Evolutionary conservation across 495 filamentous ascomycete species (phyloP).

Genomic region (Patellaria atrata): DNA sequence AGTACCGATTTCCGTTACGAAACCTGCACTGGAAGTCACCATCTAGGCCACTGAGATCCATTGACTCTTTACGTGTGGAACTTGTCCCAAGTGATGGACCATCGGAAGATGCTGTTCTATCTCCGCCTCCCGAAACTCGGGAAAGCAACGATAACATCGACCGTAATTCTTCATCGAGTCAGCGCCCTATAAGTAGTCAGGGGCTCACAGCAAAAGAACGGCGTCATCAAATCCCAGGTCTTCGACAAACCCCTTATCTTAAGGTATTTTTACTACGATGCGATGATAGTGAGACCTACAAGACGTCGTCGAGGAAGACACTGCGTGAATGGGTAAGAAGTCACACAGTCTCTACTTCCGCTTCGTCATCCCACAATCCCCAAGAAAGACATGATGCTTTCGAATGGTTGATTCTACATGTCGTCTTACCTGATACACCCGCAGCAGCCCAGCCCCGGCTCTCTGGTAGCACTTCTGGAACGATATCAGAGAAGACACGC

Average conservation of each 20-base stretch:
- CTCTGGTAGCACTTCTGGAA: conserved; percentile 24
- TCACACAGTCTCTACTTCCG: conserved; percentile 41
- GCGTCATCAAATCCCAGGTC: conserved; percentile 86
- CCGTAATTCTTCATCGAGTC: conserved; percentile 9
- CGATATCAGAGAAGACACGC: conserved; percentile 40
- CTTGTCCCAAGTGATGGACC: conserved; percentile 44
- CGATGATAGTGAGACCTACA: conserved; percentile 91
- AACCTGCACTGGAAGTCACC: conserved; percentile 97
- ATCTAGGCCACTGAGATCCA: conserved; percentile 75
- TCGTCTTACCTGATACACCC: conserved; percentile 67
- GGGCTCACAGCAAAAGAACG: conserved; percentile 39
- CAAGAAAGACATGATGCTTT: conserved; percentile 87
- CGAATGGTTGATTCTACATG: conserved; percentile 91
- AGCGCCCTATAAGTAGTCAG: conserved; percentile 4
- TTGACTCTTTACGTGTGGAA: conserved; percentile 80
- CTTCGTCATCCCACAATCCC: conserved; percentile 32
- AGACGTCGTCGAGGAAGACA: conserved; percentile 55
- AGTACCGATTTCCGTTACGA: conserved; percentile 68
- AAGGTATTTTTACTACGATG: conserved; percentile 81
- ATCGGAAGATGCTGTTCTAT: too few species aligned
- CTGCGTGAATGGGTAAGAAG: conserved; percentile 83
- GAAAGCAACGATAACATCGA: conserved; percentile 28
- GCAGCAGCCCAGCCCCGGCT: conserved; percentile 54
- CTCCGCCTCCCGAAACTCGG: too few species aligned
- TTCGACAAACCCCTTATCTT: conserved; percentile 86